phyloP scores from a whole-genome alignment of 805 yeast species.

The Kazachstania psychrophila region DNA sequence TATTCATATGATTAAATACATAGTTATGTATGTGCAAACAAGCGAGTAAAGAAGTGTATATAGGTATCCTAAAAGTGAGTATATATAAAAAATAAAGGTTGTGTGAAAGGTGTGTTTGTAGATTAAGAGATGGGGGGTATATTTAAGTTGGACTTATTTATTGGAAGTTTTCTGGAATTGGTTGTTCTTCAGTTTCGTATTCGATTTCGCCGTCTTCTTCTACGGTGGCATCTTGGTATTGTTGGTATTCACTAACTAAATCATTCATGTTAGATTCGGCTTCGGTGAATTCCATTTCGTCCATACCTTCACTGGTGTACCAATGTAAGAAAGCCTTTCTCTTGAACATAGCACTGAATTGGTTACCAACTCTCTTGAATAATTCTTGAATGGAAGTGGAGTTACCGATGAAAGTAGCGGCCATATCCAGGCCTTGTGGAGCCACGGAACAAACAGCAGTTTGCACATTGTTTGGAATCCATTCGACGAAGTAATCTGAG shows the following conservation, averaged over 20 bases:
- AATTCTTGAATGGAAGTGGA: constrained; percentile 88
- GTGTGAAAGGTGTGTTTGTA: too few species aligned
- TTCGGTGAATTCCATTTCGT: constrained; percentile 86
- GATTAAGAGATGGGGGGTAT: neutral
- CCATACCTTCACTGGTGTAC: constrained; percentile 96
- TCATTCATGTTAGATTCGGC: constrained; percentile 89
- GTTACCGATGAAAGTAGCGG: constrained; percentile 90
- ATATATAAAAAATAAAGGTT: too few species aligned
- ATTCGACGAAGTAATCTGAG: constrained; percentile 78
- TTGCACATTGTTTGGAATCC: constrained; percentile 95
- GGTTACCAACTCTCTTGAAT: constrained; percentile 81
- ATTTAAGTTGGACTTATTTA: constrained; percentile 4
- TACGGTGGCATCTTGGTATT: constrained; percentile 74
- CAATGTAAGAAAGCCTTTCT: constrained; percentile 94
- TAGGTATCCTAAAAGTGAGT: too few species aligned
- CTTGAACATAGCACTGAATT: constrained; percentile 85
- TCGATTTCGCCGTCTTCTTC: constrained; percentile 67
- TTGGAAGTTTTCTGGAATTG: constrained; percentile 28
- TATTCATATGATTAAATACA: too few species aligned
- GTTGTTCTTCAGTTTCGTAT: constrained; percentile 31
- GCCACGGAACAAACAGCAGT: constrained; percentile 89
- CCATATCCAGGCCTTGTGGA: constrained; percentile 74
- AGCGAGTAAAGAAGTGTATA: too few species aligned
- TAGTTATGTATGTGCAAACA: too few species aligned
- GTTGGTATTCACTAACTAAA: constrained; percentile 82